phyloP scores from a whole-genome alignment of 2,329 filamentous ascomycete genomes.

The Metarhizium sp. region DNA sequence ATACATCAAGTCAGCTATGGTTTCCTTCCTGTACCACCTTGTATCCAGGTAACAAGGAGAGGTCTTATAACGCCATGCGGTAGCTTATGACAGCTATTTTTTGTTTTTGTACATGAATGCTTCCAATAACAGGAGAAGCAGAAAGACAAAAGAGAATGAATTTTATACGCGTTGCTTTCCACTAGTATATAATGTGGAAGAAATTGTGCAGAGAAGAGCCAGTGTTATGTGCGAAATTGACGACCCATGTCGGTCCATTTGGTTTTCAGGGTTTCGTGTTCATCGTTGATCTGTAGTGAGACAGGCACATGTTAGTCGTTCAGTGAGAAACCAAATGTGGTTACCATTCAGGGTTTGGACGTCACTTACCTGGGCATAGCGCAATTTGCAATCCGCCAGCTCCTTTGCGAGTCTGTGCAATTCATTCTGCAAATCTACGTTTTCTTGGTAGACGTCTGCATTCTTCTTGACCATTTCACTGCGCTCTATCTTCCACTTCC shows the following conservation, averaged over 20 bases:
- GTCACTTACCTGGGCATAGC: constrained; percentile 79
- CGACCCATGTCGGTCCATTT: constrained; percentile 63
- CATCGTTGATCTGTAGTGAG: constrained; percentile 47
- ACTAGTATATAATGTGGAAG: background rate
- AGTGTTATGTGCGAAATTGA: constrained; percentile 27
- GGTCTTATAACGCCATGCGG: background rate
- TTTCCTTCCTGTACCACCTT: background rate
- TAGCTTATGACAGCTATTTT: background rate
- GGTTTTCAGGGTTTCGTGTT: constrained; percentile 58
- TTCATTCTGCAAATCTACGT: constrained; percentile 78
- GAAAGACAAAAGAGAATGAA: background rate
- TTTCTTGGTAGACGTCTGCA: constrained; percentile 88
- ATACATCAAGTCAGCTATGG: background rate
- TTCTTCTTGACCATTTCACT: constrained; percentile 89
- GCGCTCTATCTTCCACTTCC: constrained; percentile 71
- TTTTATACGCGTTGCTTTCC: background rate
- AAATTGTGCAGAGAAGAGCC: background rate
- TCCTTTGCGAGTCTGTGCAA: constrained; percentile 87
- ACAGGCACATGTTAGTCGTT: background rate
- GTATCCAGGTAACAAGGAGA: background rate
- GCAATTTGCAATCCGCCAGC: constrained; percentile 89
- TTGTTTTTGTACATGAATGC: background rate
- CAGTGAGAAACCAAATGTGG: background rate
- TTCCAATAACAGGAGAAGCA: background rate
- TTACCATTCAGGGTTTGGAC: background rate